phyloP scores from a whole-genome alignment of 768 basidiomycete genomes.

The Udeniomyces megalosporus region DNA sequence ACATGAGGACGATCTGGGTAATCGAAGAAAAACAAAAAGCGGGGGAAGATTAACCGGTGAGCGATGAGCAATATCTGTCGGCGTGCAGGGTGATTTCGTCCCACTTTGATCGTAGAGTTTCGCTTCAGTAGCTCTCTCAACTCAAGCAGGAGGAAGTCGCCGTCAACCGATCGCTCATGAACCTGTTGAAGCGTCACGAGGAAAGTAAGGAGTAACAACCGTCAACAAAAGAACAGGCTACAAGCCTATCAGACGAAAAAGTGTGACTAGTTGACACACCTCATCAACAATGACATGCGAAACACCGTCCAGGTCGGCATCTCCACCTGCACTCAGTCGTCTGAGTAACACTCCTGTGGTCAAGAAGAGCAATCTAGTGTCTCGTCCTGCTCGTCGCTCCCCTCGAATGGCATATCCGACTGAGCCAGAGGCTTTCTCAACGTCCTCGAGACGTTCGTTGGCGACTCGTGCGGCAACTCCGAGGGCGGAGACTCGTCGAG shows the following conservation, averaged over 20 bases:
- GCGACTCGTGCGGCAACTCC: slow-evolving; percentile 78
- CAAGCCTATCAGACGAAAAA: not conserved
- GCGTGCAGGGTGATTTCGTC: not conserved
- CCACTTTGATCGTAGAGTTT: slow-evolving; percentile 53
- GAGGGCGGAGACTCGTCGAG: slow-evolving; percentile 71
- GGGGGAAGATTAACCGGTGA: not conserved
- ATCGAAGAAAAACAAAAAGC: not conserved
- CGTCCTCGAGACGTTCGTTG: slow-evolving; percentile 41
- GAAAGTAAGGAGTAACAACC: not conserved
- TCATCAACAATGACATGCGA: slow-evolving; percentile 85
- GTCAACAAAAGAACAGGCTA: not conserved
- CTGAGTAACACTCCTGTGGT: slow-evolving; percentile 86
- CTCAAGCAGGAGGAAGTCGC: slow-evolving; percentile 74
- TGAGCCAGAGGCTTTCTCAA: slow-evolving; percentile 45
- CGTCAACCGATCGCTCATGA: slow-evolving; percentile 81
- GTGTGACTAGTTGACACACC: slow-evolving; percentile 33
- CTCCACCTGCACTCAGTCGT: slow-evolving; percentile 51
- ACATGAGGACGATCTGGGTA: not conserved
- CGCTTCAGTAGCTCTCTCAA: slow-evolving; percentile 53
- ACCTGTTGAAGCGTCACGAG: slow-evolving; percentile 38
- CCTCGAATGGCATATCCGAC: slow-evolving; percentile 75
- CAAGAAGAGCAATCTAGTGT: slow-evolving; percentile 69
- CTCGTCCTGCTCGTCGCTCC: slow-evolving; percentile 49
- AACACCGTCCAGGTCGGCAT: slow-evolving; percentile 46
- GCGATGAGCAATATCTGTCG: too few species aligned